A percentile compares a stretch with the other conserved stretches of the same genome.
These are phyloP conservation scores for Colletotrichum tofieldiae DNA, from an alignment of 2,329 filamentous ascomycete genomes.

Conservation along the genomic window DNA sequence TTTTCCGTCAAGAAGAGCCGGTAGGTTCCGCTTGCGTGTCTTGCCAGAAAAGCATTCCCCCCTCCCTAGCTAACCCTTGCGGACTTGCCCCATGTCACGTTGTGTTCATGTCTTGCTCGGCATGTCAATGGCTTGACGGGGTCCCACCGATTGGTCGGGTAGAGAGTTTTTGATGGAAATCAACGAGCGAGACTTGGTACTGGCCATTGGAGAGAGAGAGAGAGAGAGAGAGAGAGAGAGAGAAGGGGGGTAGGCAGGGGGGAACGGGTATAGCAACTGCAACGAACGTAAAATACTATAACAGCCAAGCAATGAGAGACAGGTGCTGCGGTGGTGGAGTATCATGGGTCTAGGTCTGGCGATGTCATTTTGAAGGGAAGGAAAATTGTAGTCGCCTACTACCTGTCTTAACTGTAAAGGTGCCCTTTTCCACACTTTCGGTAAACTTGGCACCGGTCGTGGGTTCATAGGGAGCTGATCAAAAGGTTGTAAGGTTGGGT, in stretches of 20 bases:
- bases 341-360: not conserved
- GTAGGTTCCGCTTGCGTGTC: not conserved
- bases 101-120: not conserved
- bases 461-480: too few relatives aligned
- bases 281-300: not conserved
- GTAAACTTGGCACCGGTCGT: conserved; percentile 32
- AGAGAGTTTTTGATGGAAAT: not conserved
- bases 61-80: too few relatives aligned
- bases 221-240: not conserved
- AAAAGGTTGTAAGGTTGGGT: not conserved
- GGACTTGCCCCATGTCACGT: not conserved
- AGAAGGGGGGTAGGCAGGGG: too few relatives aligned
- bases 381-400: conserved; percentile 9
- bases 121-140: not conserved
- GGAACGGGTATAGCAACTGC: not conserved
- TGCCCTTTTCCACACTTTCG: conserved; percentile 17
- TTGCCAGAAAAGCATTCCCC: not conserved
- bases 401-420: conserved; percentile 35
- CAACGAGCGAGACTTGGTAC: not conserved
- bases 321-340: not conserved
- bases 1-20: not conserved
- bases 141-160: not conserved
- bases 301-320: not conserved
- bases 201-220: not conserved
- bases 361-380: not conserved